These are phyloP conservation scores for Pistacia atlantica DNA, from an alignment of 345 rosid species.

Conservation along the genomic window DNA sequence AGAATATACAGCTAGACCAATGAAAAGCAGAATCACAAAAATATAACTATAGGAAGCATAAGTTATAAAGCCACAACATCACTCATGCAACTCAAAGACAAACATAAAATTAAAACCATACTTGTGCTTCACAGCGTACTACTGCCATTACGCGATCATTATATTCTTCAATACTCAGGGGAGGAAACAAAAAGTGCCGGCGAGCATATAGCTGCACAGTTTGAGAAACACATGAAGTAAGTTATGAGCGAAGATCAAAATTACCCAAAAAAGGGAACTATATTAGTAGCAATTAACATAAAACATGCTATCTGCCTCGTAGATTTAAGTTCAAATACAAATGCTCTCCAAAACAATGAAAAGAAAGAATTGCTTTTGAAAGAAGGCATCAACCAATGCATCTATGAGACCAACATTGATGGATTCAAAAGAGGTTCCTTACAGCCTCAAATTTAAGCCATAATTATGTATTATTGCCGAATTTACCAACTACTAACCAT, in stretches of 20 bases:
- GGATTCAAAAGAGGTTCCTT: no score
- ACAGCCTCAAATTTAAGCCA: no score
- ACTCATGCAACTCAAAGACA: neutral
- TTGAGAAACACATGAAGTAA: conserved; percentile 24
- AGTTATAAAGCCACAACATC: neutral
- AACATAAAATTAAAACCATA: conserved; percentile 14
- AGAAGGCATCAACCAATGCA: neutral
- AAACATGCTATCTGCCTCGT: neutral
- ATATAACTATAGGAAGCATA: neutral
- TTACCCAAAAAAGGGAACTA: neutral
- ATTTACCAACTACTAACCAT: no score
- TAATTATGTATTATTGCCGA: no score
- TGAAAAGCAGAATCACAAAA: neutral
- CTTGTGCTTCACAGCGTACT: conserved; percentile 95
- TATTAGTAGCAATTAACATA: neutral
- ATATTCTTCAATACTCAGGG: conserved; percentile 72
- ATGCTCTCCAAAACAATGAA: neutral
- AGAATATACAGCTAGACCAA: neutral
- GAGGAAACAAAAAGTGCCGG: conserved; percentile 85
- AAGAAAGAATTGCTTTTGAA: neutral
- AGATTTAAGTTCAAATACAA: neutral
- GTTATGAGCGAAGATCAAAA: neutral
- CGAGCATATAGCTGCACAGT: conserved; percentile 76
- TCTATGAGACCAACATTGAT: no score
- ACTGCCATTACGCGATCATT: conserved; percentile 80